phyloP scores from a whole-genome alignment of 495 filamentous ascomycete species.

The Bathelium albidoporum region DNA sequence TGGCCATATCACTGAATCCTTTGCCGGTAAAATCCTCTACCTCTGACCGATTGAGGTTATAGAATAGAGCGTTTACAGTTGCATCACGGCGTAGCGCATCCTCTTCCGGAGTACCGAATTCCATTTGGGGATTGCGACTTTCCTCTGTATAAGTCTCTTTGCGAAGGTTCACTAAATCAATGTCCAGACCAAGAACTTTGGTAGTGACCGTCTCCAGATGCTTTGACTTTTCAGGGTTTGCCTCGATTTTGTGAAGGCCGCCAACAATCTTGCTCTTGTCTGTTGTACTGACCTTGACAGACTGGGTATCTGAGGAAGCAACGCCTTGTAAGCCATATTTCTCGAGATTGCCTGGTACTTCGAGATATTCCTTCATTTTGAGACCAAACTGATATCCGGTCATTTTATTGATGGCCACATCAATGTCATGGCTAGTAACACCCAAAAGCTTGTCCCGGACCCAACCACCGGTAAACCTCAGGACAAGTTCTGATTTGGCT shows the following conservation, averaged over 20 bases:
- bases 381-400: slow-evolving; percentile 74
- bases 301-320: slow-evolving; percentile 16
- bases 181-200: slow-evolving; percentile 73
- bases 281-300: slow-evolving; percentile 12
- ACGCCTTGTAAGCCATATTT: slow-evolving; percentile 31
- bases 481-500: slow-evolving; percentile 31
- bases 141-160: slow-evolving; percentile 81
- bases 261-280: slow-evolving; percentile 25
- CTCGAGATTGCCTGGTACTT: slow-evolving; percentile 30
- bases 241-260: slow-evolving; percentile 39
- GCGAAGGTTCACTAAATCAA: slow-evolving; percentile 89
- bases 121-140: slow-evolving; percentile 82
- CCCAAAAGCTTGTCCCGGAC: slow-evolving; percentile 92
- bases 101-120: slow-evolving; percentile 84
- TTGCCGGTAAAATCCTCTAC: slow-evolving; percentile 77
- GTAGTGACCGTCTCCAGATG: slow-evolving; percentile 90
- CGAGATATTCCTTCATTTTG: slow-evolving; percentile 50
- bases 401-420: slow-evolving; percentile 91
- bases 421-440: slow-evolving; percentile 75
- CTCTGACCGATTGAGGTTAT: slow-evolving; percentile 64
- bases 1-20: slow-evolving; percentile 65
- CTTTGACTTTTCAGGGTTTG: slow-evolving; percentile 95
- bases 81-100: slow-evolving; percentile 87
- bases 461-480: slow-evolving; percentile 97
- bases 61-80: slow-evolving; percentile 92